These are phyloP conservation scores for Pseudogymnoascus sp. DNA, from an alignment of 2,329 filamentous ascomycete genomes.

Conservation along the genomic window DNA sequence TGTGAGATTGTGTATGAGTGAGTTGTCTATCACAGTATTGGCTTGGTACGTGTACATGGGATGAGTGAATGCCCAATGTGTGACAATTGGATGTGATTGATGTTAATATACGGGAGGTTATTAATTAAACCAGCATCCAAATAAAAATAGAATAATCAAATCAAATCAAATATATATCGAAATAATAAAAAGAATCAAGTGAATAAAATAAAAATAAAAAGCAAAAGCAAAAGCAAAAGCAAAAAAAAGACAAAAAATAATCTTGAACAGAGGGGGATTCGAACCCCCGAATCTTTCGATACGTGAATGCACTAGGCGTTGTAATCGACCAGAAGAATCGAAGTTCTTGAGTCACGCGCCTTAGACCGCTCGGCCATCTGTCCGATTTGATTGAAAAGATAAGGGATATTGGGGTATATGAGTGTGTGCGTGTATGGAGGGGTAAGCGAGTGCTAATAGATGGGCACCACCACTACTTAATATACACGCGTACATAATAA, in stretches of 20 bases:
- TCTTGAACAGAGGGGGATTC: slow-evolving; percentile 8
- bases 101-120: neutral
- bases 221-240: neutral
- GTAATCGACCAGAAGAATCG: slow-evolving; percentile 1
- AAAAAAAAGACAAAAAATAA: neutral
- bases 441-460: neutral
- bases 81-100: neutral
- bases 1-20: neutral
- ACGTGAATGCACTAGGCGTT: slow-evolving; percentile 5
- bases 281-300: slow-evolving; percentile 10
- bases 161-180: neutral
- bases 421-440: no score
- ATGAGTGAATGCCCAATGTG: neutral
- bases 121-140: neutral
- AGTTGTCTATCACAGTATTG: neutral
- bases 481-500: no score
- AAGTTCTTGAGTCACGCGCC: slow-evolving; percentile 9
- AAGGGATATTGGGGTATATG: neutral
- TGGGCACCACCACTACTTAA: no score
- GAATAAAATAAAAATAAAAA: neutral
- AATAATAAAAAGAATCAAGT: neutral
- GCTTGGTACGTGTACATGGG: neutral
- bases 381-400: neutral
- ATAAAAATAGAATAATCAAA: neutral
- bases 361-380: slow-evolving; percentile 10